These are phyloP conservation scores for Suillus spraguei DNA, from an alignment of 768 basidiomycete genomes.

Conservation along the genomic window DNA sequence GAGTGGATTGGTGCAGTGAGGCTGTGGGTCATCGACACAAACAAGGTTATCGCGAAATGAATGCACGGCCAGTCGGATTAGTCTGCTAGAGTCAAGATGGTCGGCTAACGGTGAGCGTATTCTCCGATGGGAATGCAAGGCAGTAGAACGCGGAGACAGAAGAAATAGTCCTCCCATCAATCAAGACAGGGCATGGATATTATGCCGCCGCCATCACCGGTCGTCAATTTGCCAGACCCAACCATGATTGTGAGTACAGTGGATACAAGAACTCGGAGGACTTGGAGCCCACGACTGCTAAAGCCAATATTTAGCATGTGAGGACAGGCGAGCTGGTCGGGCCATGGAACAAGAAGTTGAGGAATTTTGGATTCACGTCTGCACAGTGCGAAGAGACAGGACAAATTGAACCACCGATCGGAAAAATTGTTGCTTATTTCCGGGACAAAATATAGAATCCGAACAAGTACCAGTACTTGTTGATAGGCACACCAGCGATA, in stretches of 20 bases:
- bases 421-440: no score
- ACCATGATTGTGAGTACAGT: background rate
- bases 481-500: no score
- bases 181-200: background rate
- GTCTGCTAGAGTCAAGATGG: background rate
- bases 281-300: background rate
- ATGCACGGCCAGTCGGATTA: background rate
- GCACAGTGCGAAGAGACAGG: no score
- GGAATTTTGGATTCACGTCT: no score
- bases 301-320: background rate
- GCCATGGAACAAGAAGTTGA: no score
- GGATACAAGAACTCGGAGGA: background rate
- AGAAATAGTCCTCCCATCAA: constrained; percentile 24
- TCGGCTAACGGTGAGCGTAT: background rate
- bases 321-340: no score
- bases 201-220: background rate
- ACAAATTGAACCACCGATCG: no score
- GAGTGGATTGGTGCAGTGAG: background rate
- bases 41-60: background rate
- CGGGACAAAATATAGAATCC: no score
- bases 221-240: background rate
- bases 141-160: background rate
- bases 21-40: background rate
- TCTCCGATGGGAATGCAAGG: background rate
- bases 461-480: no score